phyloP scores from a whole-genome alignment of 352 stramenopile genomes.

The Phytophthora boehmeriae region DNA sequence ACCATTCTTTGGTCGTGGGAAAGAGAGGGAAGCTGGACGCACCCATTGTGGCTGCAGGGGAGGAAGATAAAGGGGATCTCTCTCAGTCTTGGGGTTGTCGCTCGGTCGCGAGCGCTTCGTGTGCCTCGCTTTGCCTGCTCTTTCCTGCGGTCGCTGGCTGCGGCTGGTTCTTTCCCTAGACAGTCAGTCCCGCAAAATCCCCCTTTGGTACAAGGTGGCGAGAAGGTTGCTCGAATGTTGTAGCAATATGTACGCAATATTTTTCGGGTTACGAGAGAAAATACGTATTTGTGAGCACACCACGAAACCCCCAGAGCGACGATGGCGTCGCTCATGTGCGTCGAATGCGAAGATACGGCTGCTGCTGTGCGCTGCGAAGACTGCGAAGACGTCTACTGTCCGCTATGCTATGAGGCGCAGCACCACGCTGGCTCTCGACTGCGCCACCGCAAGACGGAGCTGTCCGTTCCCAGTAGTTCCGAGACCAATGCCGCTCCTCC shows the following conservation, averaged over 20 bases:
- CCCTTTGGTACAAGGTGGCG: no score
- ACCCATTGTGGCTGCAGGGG: conserved; percentile 29
- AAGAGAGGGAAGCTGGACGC: neutral
- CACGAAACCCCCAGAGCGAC: conserved; percentile 5
- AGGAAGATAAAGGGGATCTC: conserved; percentile 2
- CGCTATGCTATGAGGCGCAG: conserved; percentile 76
- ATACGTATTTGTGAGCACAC: neutral
- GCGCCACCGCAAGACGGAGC: conserved; percentile 43
- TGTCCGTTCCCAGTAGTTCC: conserved; percentile 15
- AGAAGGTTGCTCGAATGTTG: no score
- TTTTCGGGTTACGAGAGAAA: neutral
- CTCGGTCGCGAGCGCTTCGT: conserved; percentile 1
- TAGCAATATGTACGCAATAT: conserved; percentile 19
- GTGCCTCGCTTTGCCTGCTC: neutral
- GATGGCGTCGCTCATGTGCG: conserved; percentile 57
- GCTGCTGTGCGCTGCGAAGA: conserved; percentile 67
- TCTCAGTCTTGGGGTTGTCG: conserved; percentile 11
- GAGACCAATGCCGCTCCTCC: neutral
- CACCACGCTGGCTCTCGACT: conserved; percentile 65
- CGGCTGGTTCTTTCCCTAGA: conserved; percentile 15
- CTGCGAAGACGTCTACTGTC: conserved; percentile 80
- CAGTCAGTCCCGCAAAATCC: conserved; percentile 20
- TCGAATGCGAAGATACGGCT: conserved; percentile 87
- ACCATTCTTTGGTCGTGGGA: neutral
- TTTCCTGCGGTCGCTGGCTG: conserved; percentile 12